Evolutionary conservation across 805 yeast genomes (phyloP).

Genomic region (Pichia phayaonensis): DNA sequence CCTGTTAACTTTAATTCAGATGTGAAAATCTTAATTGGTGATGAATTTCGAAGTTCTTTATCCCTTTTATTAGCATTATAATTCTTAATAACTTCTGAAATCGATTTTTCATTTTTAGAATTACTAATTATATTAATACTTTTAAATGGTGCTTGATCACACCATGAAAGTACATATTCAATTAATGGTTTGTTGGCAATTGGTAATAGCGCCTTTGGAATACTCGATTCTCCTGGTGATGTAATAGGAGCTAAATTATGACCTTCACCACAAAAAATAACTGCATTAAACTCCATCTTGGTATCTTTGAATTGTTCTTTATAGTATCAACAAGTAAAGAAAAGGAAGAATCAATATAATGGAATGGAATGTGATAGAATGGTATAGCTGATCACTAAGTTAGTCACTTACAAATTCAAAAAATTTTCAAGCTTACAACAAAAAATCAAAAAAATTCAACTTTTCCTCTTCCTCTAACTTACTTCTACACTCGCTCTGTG

Average conservation of each 20-base stretch:
- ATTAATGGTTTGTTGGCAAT: constrained; percentile 87
- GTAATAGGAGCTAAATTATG: constrained; percentile 65
- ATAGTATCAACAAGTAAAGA: too few relatives aligned
- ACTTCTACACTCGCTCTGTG: not conserved
- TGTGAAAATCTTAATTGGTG: constrained; percentile 34
- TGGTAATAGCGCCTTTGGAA: constrained; percentile 81
- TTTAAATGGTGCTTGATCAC: constrained; percentile 75
- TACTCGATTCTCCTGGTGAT: constrained; percentile 49
- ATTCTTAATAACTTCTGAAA: constrained; percentile 40
- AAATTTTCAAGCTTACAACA: too few relatives aligned
- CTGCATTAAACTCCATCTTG: constrained; percentile 85
- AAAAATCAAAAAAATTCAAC: not conserved
- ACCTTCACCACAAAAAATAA: constrained; percentile 86
- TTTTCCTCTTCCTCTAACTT: too few relatives aligned
- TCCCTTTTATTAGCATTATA: constrained; percentile 36
- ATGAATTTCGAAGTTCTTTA: constrained; percentile 24
- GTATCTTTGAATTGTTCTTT: too few relatives aligned
- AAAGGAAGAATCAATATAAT: too few relatives aligned
- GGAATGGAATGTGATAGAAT: too few relatives aligned
- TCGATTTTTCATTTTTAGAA: constrained; percentile 36
- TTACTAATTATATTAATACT: constrained; percentile 55
- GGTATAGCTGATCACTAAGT: too few relatives aligned
- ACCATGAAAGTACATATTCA: constrained; percentile 85
- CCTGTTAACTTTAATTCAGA: constrained; percentile 53
- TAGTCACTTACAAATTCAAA: not conserved